Conservation (phyloP, 1,284 basidiomycete species). For the Apiotrichum domesticum region DNA sequence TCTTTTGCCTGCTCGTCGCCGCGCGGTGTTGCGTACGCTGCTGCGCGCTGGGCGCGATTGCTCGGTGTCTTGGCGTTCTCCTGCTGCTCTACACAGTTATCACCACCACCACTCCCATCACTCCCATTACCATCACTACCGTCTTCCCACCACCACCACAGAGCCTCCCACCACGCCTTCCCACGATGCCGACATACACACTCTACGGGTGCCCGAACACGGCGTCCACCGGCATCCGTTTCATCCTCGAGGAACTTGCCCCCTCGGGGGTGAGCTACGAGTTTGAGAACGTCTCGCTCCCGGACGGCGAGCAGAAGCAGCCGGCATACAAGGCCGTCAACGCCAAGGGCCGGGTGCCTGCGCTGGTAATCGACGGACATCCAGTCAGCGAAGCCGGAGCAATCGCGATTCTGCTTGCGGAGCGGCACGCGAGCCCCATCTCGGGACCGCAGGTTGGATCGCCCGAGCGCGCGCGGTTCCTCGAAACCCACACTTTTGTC, state of each 20-base stretch:
- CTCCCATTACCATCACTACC: too few relatives aligned
- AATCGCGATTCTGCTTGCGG: slow-evolving; percentile 17
- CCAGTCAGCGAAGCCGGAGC: slow-evolving; percentile 22
- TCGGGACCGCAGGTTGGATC: slow-evolving; percentile 1
- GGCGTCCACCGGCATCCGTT: slow-evolving; percentile 19
- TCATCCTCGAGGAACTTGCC: slow-evolving; percentile 24
- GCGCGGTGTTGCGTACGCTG: too few relatives aligned
- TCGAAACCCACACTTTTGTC: slow-evolving; percentile 20
- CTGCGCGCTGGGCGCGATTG: too few relatives aligned
- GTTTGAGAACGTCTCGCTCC: slow-evolving; percentile 13
- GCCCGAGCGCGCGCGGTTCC: slow-evolving; percentile 8
- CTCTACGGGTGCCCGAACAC: slow-evolving; percentile 20
- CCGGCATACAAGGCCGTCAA: slow-evolving; percentile 19
- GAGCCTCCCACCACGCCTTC: too few relatives aligned
- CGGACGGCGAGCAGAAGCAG: slow-evolving; percentile 14
- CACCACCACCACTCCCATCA: too few relatives aligned
- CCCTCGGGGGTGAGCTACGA: slow-evolving; percentile 7
- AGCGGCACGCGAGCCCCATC: slow-evolving; percentile 12
- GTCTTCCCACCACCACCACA: too few relatives aligned
- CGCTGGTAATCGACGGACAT: slow-evolving; percentile 6
- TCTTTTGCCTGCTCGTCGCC: too few relatives aligned
- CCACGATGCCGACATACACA: slow-evolving; percentile 12
- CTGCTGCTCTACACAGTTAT: too few relatives aligned
- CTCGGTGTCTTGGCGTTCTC: too few relatives aligned
- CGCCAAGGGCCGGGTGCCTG: slow-evolving; percentile 23